Conservation (phyloP, 208 protist genomes). For the Crithidia bombi region DNA sequence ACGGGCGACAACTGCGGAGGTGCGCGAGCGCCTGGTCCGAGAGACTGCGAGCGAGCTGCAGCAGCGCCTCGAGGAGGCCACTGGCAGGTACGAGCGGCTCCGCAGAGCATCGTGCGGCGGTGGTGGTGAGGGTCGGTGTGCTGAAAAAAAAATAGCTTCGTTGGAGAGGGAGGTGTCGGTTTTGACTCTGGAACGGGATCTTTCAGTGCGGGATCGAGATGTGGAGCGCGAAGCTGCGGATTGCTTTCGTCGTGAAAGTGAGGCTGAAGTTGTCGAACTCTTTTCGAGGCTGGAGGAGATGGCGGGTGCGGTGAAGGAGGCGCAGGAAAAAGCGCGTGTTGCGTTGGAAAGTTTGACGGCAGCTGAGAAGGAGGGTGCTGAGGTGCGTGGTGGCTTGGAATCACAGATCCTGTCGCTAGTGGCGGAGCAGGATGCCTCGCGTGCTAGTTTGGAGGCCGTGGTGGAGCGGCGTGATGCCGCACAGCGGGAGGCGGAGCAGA, state of each 20-base stretch:
- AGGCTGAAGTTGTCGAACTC: no score
- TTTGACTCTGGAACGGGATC: neutral
- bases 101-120: conserved; percentile 13
- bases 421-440: neutral
- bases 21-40: conserved; percentile 15
- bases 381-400: neutral
- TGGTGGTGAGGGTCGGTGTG: no score
- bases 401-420: neutral
- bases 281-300: neutral
- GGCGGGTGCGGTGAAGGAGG: neutral
- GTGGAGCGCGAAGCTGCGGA: neutral
- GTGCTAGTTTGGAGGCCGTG: neutral
- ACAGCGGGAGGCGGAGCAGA: neutral
- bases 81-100: neutral
- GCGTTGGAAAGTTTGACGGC: neutral
- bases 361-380: neutral
- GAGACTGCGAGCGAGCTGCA: conserved; percentile 29
- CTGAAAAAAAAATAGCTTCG: no score
- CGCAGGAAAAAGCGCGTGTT: neutral
- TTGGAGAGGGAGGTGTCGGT: conserved; percentile 3
- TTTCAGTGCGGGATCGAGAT: neutral
- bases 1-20: conserved; percentile 12
- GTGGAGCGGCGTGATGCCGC: conserved; percentile 1
- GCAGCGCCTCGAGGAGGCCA: conserved; percentile 16
- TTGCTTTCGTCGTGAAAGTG: no score